phyloP scores from a whole-genome alignment of 768 basidiomycete genomes.

The Lactarius psammicola region DNA sequence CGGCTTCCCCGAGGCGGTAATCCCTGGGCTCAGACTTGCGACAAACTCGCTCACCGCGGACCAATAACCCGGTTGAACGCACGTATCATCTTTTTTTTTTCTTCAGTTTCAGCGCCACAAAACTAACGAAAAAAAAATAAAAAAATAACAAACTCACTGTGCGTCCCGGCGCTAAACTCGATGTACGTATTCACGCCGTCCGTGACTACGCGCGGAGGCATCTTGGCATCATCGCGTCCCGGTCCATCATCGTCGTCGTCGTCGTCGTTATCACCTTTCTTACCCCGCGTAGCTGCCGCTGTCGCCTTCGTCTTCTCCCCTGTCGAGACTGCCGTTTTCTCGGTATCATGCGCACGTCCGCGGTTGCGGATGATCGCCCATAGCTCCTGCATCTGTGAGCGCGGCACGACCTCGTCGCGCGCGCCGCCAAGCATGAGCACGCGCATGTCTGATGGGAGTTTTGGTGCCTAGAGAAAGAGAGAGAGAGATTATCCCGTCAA shows the following conservation, averaged over 20 bases:
- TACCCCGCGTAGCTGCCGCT: no score
- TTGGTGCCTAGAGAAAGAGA: constrained; percentile 33
- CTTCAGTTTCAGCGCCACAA: neutral
- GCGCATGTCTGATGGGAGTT: constrained; percentile 63
- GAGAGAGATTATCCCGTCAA: no score
- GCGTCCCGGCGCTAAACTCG: constrained; percentile 33
- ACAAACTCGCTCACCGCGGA: constrained; percentile 33
- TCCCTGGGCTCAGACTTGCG: constrained; percentile 7
- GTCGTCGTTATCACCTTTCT: neutral
- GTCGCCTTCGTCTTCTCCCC: no score
- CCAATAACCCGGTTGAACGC: constrained; percentile 36
- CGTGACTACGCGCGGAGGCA: constrained; percentile 21
- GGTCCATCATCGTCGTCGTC: constrained; percentile 17
- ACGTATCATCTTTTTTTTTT: constrained; percentile 34
- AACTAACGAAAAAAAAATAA: neutral
- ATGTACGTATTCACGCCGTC: constrained; percentile 30
- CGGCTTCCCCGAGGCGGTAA: neutral
- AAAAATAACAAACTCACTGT: constrained; percentile 30
- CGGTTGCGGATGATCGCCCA: constrained; percentile 54
- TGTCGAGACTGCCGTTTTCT: no score
- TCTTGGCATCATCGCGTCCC: constrained; percentile 3
- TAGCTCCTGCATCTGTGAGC: constrained; percentile 70
- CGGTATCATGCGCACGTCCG: neutral
- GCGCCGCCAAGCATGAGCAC: constrained; percentile 81
- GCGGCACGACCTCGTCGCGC: constrained; percentile 71